phyloP scores from a whole-genome alignment of 148 eudicot species.

The Chenopodium quinoa region DNA sequence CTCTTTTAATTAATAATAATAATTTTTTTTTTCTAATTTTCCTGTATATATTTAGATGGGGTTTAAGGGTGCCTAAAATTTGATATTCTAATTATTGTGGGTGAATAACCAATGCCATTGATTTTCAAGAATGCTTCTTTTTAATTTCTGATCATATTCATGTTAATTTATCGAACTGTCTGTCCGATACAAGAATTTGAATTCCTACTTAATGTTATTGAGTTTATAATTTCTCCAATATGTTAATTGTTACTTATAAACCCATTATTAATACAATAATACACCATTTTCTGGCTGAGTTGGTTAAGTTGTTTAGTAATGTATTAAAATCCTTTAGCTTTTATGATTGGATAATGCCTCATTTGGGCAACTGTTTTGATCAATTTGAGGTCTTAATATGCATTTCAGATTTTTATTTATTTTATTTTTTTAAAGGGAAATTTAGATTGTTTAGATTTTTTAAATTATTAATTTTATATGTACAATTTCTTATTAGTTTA shows the following conservation, averaged over 20 bases:
- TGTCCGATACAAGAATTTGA: background rate
- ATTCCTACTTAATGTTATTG: background rate
- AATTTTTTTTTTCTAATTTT: background rate
- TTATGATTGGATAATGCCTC: background rate
- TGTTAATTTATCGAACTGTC: too few relatives aligned
- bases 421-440: background rate
- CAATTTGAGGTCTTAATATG: background rate
- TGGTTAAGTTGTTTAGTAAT: conserved; percentile 8
- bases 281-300: too few relatives aligned
- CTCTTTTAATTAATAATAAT: background rate
- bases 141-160: too few relatives aligned
- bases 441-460: background rate
- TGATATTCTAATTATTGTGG: too few relatives aligned
- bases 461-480: too few relatives aligned
- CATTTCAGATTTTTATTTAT: background rate
- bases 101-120: background rate
- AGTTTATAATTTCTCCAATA: background rate
- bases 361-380: background rate
- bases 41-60: background rate
- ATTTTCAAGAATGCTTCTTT: conserved; percentile 14
- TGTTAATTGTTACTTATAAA: background rate
- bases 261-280: background rate
- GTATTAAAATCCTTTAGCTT: too few relatives aligned
- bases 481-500: too few relatives aligned
- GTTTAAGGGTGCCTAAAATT: too few relatives aligned